These are phyloP conservation scores for Petasospora rhodanensis DNA, from an alignment of 1,139 yeast species.

Conservation along the genomic window DNA sequence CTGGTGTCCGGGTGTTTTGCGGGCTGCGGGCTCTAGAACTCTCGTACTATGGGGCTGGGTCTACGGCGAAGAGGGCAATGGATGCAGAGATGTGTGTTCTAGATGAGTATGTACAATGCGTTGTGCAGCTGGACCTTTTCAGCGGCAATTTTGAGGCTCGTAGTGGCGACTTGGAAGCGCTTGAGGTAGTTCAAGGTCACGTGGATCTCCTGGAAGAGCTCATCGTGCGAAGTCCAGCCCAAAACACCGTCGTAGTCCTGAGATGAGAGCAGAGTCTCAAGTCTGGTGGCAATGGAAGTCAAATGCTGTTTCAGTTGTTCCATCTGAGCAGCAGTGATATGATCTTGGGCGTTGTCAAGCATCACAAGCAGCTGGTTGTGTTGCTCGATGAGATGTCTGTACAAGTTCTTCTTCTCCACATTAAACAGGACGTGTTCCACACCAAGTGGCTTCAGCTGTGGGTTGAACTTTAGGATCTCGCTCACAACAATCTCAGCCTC, in stretches of 20 bases:
- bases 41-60: too few species aligned
- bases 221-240: slow-evolving; percentile 33
- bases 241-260: slow-evolving; percentile 29
- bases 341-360: slow-evolving; percentile 11
- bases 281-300: slow-evolving; percentile 3
- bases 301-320: slow-evolving; percentile 15
- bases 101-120: slow-evolving; percentile 3
- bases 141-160: slow-evolving; percentile 1
- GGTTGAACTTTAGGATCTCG: slow-evolving; percentile 13
- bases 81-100: slow-evolving; percentile 21
- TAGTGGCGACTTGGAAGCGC: background rate
- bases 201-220: slow-evolving; percentile 16
- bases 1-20: too few species aligned
- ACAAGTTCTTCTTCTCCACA: slow-evolving; percentile 48
- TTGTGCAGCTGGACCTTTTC: slow-evolving; percentile 3
- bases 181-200: slow-evolving; percentile 7
- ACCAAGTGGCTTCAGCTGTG: slow-evolving; percentile 17
- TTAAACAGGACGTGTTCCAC: slow-evolving; percentile 38
- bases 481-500: slow-evolving; percentile 13
- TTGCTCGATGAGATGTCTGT: slow-evolving; percentile 37
- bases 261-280: slow-evolving; percentile 8
- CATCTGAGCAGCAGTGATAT: slow-evolving; percentile 9
- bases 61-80: too few species aligned
- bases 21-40: too few species aligned
- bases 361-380: slow-evolving; percentile 17